These are phyloP conservation scores for Vitis cinerea DNA, from an alignment of 164 flowering plant species.

Conservation along the genomic window DNA sequence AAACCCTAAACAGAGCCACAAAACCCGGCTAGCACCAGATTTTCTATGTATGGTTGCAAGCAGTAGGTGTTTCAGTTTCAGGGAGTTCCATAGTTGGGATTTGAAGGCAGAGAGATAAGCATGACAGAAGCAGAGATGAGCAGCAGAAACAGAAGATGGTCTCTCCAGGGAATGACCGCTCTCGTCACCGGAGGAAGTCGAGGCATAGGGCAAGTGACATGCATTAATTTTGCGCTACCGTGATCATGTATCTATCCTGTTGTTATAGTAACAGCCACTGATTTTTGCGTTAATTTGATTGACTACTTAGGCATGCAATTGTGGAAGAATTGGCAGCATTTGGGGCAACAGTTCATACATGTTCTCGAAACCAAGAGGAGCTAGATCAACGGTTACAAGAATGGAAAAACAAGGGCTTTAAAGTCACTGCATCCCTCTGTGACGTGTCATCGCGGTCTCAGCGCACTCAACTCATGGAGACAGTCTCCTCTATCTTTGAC, in stretches of 20 bases:
- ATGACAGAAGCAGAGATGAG: slow-evolving; percentile 7
- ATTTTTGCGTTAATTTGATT: slow-evolving; percentile 1
- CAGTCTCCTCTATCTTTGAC: slow-evolving; percentile 37
- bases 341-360: slow-evolving; percentile 50
- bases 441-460: slow-evolving; percentile 36
- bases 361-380: slow-evolving; percentile 41
- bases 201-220: slow-evolving; percentile 47
- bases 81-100: too few species aligned
- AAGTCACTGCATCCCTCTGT: slow-evolving; percentile 50
- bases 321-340: slow-evolving; percentile 58
- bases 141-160: slow-evolving; percentile 34
- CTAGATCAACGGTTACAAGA: slow-evolving; percentile 31
- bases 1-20: too few species aligned
- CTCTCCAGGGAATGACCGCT: slow-evolving; percentile 53
- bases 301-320: slow-evolving; percentile 31
- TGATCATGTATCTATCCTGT: neutral
- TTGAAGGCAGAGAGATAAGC: neutral
- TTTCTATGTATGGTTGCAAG: too few species aligned
- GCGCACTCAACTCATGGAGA: slow-evolving; percentile 41
- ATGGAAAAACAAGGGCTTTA: slow-evolving; percentile 46
- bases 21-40: too few species aligned
- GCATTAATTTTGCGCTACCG: too few species aligned
- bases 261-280: neutral
- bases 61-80: too few species aligned
- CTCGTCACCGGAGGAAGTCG: slow-evolving; percentile 61